Conservation (phyloP, 305 asterid species). For the Salvia sclarea region DNA sequence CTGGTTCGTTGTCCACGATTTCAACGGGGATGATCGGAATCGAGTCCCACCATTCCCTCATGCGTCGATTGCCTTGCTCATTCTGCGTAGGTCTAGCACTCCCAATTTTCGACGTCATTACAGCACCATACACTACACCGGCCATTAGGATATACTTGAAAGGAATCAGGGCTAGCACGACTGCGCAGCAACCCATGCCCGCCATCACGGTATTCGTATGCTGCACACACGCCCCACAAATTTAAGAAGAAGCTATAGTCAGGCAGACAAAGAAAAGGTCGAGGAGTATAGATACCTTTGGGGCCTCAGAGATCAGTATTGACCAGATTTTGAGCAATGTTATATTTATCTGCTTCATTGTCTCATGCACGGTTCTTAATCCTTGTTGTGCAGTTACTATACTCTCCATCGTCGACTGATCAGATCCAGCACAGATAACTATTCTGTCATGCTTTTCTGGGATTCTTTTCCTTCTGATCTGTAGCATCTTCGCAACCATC, state of each 20-base stretch:
- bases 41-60: slow-evolving; percentile 95
- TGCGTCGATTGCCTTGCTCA: slow-evolving; percentile 64
- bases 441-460: slow-evolving; percentile 48
- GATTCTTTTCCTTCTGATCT: slow-evolving; percentile 40
- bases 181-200: slow-evolving; percentile 38
- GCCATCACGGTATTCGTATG: slow-evolving; percentile 70
- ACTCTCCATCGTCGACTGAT: slow-evolving; percentile 73
- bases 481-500: slow-evolving; percentile 48
- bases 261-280: too few relatives aligned
- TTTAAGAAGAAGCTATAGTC: too few relatives aligned
- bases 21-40: slow-evolving; percentile 72
- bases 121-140: slow-evolving; percentile 40
- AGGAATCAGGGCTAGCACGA: slow-evolving; percentile 55
- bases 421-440: slow-evolving; percentile 55
- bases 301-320: slow-evolving; percentile 61
- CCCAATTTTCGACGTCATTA: slow-evolving; percentile 48
- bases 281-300: slow-evolving; percentile 48
- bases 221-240: slow-evolving; percentile 40
- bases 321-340: slow-evolving; percentile 72
- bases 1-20: slow-evolving; percentile 41
- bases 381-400: slow-evolving; percentile 91
- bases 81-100: slow-evolving; percentile 47
- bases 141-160: slow-evolving; percentile 60
- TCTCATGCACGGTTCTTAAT: slow-evolving; percentile 46
- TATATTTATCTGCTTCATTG: slow-evolving; percentile 59